A percentile compares a stretch with the other conserved stretches of the same genome.
These are phyloP conservation scores for Trichoderma orchidacearum DNA, from an alignment of 495 filamentous ascomycete genomes.

Conservation along the genomic window DNA sequence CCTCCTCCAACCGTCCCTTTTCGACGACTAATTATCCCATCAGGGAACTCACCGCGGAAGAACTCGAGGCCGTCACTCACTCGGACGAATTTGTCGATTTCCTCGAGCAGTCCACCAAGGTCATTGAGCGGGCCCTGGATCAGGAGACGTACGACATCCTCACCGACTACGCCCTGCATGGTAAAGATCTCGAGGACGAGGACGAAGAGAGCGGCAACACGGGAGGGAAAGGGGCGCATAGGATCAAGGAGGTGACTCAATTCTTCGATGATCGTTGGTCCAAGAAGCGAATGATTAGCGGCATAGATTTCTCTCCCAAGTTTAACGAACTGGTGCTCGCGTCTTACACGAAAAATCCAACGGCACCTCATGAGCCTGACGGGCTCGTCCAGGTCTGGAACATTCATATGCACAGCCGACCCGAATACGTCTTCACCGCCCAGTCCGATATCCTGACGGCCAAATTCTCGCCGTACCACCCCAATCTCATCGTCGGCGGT, in stretches of 20 bases:
- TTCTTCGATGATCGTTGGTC: conserved; percentile 95
- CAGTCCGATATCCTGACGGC: conserved; percentile 91
- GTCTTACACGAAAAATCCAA: conserved; percentile 91
- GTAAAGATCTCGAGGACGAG: conserved; percentile 59
- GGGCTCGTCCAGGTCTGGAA: conserved; percentile 97
- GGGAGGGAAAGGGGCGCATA: conserved; percentile 59
- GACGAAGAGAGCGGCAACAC: conserved; percentile 65
- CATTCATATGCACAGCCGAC: conserved; percentile 78
- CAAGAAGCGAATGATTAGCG: conserved; percentile 91
- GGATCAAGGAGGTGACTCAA: conserved; percentile 75
- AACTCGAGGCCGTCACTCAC: conserved; percentile 78
- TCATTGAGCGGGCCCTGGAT: conserved; percentile 90
- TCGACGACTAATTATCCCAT: conserved; percentile 52
- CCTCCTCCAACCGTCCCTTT: conserved; percentile 25
- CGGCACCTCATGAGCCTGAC: conserved; percentile 88
- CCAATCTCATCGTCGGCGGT: conserved; percentile 86
- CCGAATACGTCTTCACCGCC: conserved; percentile 93
- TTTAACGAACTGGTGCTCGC: conserved; percentile 88
- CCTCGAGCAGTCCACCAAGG: conserved; percentile 87
- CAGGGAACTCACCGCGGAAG: conserved; percentile 70
- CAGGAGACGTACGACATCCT: conserved; percentile 80
- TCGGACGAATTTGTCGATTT: conserved; percentile 92
- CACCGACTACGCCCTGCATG: conserved; percentile 79
- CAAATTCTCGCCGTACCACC: conserved; percentile 95
- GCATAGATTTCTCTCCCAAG: conserved; percentile 86